Percentiles rank a stretch among this genome's conserved stretches.
Conservation (phyloP, 2,329 filamentous ascomycete species). For the Pseudocercospora ulei region DNA sequence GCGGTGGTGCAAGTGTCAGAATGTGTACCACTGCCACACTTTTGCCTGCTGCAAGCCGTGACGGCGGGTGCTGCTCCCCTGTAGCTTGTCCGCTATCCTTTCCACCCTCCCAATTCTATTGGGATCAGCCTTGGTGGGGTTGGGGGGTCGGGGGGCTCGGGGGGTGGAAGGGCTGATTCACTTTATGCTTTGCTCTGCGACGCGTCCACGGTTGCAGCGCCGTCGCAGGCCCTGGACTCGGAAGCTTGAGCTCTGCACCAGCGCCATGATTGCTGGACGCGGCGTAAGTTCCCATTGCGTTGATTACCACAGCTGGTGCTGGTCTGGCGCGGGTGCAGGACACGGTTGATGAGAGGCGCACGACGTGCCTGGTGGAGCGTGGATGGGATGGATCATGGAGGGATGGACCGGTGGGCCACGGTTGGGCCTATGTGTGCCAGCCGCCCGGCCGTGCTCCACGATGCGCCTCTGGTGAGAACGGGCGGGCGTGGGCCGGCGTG, state of each 20-base stretch:
- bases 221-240: slow-evolving; percentile 15
- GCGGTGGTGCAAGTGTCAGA: slow-evolving; percentile 9
- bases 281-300: slow-evolving; percentile 1
- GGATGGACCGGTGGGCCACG: slow-evolving; percentile 7
- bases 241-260: slow-evolving; percentile 14
- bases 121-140: slow-evolving; percentile 21
- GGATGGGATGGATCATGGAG: background rate
- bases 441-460: background rate
- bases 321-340: slow-evolving; percentile 6
- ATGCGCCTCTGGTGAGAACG: background rate
- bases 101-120: slow-evolving; percentile 16
- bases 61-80: slow-evolving; percentile 12
- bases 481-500: background rate
- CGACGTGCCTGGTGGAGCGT: background rate
- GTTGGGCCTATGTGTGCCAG: slow-evolving; percentile 5
- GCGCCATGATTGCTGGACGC: slow-evolving; percentile 4
- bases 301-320: slow-evolving; percentile 8
- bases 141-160: too few relatives aligned
- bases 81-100: slow-evolving; percentile 14
- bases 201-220: slow-evolving; percentile 15
- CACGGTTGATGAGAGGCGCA: slow-evolving; percentile 5
- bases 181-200: slow-evolving; percentile 12
- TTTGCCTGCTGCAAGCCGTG: slow-evolving; percentile 14
- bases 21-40: slow-evolving; percentile 10
- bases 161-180: slow-evolving; percentile 15